phyloP scores from a whole-genome alignment of 2,329 filamentous ascomycete genomes.

The Aschersonia sp. region DNA sequence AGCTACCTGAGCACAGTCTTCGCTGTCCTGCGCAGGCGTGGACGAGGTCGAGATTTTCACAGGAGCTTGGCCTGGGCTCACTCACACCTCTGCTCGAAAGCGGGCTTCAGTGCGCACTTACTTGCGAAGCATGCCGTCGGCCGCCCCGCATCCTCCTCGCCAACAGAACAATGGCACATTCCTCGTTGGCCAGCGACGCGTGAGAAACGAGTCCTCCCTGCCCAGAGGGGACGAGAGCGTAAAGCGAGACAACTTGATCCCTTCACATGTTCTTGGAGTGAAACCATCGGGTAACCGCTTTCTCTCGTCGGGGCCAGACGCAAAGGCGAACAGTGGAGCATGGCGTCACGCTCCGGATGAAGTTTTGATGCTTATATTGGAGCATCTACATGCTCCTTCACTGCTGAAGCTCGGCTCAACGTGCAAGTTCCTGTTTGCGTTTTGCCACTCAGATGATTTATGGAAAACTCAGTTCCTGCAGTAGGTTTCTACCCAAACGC shows the following conservation, averaged over 20 bases:
- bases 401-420: slow-evolving; percentile 57
- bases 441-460: slow-evolving; percentile 68
- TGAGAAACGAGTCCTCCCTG: neutral
- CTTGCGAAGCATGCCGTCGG: neutral
- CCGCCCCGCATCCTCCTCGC: neutral
- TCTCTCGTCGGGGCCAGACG: slow-evolving; percentile 49
- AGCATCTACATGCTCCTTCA: slow-evolving; percentile 50
- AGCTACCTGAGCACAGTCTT: too few relatives aligned
- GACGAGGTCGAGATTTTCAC: too few relatives aligned
- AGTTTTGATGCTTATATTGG: slow-evolving; percentile 58
- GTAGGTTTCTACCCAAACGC: slow-evolving; percentile 41
- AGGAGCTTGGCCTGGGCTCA: too few relatives aligned
- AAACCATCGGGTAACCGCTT: slow-evolving; percentile 78
- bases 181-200: neutral
- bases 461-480: slow-evolving; percentile 77
- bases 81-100: too few relatives aligned
- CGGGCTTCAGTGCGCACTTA: neutral
- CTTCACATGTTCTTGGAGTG: slow-evolving; percentile 66
- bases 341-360: slow-evolving; percentile 68
- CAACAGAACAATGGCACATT: neutral
- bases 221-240: neutral
- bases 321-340: slow-evolving; percentile 49
- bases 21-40: too few relatives aligned
- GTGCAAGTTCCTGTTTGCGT: slow-evolving; percentile 78
- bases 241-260: slow-evolving; percentile 33